Evolutionary conservation across 202 grass and related monocot genomes (phyloP).

Genomic region (Cymbopogon flexuosus): DNA sequence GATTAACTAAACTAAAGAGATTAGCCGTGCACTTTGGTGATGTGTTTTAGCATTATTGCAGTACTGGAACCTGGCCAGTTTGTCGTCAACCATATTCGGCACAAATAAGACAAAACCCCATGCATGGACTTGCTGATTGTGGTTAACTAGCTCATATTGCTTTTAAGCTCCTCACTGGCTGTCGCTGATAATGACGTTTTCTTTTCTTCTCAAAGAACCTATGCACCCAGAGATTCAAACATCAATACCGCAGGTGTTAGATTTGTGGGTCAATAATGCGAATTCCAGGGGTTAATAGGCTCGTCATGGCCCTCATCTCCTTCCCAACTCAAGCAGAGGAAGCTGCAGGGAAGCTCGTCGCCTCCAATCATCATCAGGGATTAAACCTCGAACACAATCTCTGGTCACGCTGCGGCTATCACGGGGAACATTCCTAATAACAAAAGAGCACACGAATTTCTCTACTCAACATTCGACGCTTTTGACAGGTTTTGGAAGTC

Average conservation of each 20-base stretch:
- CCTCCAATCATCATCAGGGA: neutral
- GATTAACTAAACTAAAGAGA: too few relatives aligned
- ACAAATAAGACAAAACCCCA: neutral
- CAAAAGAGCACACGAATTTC: neutral
- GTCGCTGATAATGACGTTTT: neutral
- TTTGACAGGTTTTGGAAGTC: neutral
- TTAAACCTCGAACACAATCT: neutral
- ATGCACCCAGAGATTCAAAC: neutral
- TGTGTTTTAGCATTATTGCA: conserved; percentile 7
- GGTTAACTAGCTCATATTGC: neutral
- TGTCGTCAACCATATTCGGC: neutral
- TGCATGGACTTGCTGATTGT: neutral
- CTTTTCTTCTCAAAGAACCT: neutral
- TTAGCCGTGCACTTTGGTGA: neutral
- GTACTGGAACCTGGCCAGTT: neutral
- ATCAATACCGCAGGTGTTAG: neutral
- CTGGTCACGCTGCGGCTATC: neutral
- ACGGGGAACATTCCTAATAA: conserved; percentile 15
- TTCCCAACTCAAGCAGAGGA: neutral
- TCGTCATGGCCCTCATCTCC: neutral
- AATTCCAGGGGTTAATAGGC: neutral
- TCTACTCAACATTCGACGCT: neutral
- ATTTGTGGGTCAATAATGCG: conserved; percentile 33
- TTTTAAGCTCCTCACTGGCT: too few relatives aligned
- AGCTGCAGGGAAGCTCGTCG: conserved; percentile 14